phyloP scores from a whole-genome alignment of 768 basidiomycete genomes.

The Agrocybe pediades region DNA sequence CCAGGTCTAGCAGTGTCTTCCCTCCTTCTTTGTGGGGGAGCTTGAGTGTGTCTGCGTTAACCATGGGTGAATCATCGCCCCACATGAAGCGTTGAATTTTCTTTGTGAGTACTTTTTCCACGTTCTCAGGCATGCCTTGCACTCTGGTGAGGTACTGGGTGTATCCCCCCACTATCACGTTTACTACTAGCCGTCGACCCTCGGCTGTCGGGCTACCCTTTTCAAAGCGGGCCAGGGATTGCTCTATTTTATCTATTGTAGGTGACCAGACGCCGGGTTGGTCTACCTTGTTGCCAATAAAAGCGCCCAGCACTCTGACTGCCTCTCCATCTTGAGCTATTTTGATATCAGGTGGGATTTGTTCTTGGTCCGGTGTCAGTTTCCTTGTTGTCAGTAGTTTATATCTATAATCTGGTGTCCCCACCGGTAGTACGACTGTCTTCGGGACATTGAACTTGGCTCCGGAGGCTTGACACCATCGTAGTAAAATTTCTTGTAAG shows the following conservation, averaged over 20 bases:
- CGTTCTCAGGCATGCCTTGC: not conserved
- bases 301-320: not conserved
- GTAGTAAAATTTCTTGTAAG: conserved; percentile 25
- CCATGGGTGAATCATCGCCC: not conserved
- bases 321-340: not conserved
- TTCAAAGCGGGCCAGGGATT: not conserved
- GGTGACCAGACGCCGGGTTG: not conserved
- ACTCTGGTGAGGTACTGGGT: not conserved
- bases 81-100: not conserved
- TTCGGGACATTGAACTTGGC: conserved; percentile 43
- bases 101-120: not conserved
- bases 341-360: not conserved
- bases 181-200: not conserved
- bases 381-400: not conserved
- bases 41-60: not conserved
- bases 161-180: not conserved
- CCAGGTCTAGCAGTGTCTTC: conserved; percentile 23
- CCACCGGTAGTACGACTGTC: conserved; percentile 26
- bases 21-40: conserved; percentile 19
- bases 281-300: not conserved
- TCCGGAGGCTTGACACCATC: conserved; percentile 39
- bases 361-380: not conserved
- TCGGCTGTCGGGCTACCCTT: not conserved
- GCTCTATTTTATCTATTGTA: not conserved
- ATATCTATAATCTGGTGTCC: not conserved